These are phyloP conservation scores for Graphium sp. DNA, from an alignment of 2,329 filamentous ascomycete species.

Conservation along the genomic window DNA sequence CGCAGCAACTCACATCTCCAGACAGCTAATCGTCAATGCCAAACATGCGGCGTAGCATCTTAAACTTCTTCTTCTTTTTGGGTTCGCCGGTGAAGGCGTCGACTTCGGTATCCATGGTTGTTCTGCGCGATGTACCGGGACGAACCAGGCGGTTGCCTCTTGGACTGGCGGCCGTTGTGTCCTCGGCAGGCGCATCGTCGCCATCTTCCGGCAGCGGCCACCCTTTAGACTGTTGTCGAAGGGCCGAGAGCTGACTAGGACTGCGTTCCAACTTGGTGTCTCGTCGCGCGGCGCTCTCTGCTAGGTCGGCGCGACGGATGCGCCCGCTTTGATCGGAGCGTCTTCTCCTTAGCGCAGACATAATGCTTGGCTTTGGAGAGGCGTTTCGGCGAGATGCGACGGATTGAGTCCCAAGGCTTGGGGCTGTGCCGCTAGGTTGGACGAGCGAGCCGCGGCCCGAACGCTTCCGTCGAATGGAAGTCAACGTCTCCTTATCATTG, in stretches of 20 bases:
- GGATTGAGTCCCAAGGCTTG: constrained; percentile 7
- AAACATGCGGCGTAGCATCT: constrained; percentile 48
- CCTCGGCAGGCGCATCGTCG: too few relatives aligned
- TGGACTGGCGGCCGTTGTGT: too few relatives aligned
- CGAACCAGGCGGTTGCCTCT: too few relatives aligned
- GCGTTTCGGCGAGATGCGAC: constrained; percentile 6
- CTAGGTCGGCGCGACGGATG: constrained; percentile 31
- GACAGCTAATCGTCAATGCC: constrained; percentile 23
- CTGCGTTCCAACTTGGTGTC: constrained; percentile 47
- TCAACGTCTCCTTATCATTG: too few relatives aligned
- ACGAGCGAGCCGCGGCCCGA: constrained; percentile 21
- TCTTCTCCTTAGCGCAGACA: constrained; percentile 48
- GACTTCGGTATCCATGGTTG: too few relatives aligned
- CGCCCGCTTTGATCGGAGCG: constrained; percentile 27
- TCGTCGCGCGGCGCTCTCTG: constrained; percentile 41
- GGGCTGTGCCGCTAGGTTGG: constrained; percentile 8
- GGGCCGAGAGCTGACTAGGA: constrained; percentile 28
- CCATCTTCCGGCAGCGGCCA: neutral
- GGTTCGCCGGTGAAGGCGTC: constrained; percentile 9
- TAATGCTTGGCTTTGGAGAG: constrained; percentile 17
- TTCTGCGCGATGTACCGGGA: too few relatives aligned
- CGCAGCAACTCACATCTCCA: neutral
- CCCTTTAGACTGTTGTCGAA: constrained; percentile 9
- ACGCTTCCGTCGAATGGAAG: constrained; percentile 20
- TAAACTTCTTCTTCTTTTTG: constrained; percentile 50